phyloP scores from a whole-genome alignment of 2,329 filamentous ascomycete species.

The Blastomyces silverae region DNA sequence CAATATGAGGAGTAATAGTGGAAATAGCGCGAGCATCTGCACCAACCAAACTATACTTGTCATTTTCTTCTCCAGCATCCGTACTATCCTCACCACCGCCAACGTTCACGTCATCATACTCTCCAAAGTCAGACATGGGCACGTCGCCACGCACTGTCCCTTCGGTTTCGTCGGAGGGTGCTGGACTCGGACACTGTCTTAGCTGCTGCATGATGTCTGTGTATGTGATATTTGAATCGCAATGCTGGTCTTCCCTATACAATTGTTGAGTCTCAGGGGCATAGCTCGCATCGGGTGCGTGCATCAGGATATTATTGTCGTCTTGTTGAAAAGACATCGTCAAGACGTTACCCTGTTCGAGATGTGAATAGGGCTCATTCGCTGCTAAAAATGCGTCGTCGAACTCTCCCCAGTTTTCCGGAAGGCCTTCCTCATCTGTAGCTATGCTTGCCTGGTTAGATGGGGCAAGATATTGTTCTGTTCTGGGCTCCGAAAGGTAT shows the following conservation, averaged over 20 bases:
- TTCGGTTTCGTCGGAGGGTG: not conserved
- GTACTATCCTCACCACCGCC: not conserved
- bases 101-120: not conserved
- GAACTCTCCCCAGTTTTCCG: not conserved
- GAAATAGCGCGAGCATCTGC: no score
- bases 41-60: not conserved
- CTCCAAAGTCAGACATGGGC: not conserved
- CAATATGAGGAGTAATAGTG: no score
- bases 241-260: not conserved
- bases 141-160: not conserved
- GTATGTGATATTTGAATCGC: not conserved
- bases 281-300: no score
- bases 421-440: not conserved
- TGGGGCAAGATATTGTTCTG: not conserved
- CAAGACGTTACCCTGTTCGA: not conserved
- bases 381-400: not conserved
- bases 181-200: not conserved
- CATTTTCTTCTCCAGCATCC: not conserved
- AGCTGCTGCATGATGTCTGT: no score
- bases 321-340: not conserved
- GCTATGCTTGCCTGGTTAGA: not conserved
- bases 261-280: not conserved
- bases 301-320: not conserved
- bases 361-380: not conserved
- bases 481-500: not conserved